phyloP scores from a whole-genome alignment of 2,329 filamentous ascomycete genomes.

The Penicillium verrucosum region DNA sequence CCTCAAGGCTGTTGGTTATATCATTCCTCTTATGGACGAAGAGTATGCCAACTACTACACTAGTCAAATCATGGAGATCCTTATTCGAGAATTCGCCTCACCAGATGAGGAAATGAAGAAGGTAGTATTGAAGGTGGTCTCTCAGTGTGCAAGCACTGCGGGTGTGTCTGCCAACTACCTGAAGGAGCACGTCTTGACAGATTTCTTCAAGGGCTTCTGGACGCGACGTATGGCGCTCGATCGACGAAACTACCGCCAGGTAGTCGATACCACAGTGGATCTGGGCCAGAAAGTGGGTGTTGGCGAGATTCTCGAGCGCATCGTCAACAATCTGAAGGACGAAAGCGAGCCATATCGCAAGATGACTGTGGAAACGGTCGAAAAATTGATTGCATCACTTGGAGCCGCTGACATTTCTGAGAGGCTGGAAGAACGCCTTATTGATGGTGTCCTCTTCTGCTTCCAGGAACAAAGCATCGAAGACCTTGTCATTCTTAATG shows the following conservation, averaged over 20 bases:
- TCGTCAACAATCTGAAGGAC: slow-evolving; percentile 94
- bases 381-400: slow-evolving; percentile 90
- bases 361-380: slow-evolving; percentile 97
- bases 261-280: slow-evolving; percentile 96
- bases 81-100: slow-evolving; percentile 91
- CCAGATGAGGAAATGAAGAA: slow-evolving; percentile 99
- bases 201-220: slow-evolving; percentile 99
- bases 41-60: slow-evolving; percentile 99
- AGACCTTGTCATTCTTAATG: slow-evolving; percentile 93
- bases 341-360: slow-evolving; percentile 97
- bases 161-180: slow-evolving; percentile 93
- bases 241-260: slow-evolving; percentile 95
- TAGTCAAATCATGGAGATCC: slow-evolving; percentile 96
- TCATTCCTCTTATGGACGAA: slow-evolving; percentile 98
- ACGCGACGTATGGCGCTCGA: slow-evolving; percentile 94
- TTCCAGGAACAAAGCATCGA: slow-evolving; percentile 99
- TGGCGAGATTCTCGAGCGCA: slow-evolving; percentile 86
- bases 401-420: slow-evolving; percentile 93
- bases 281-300: slow-evolving; percentile 97
- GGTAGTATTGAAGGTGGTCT: slow-evolving; percentile 94
- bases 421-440: slow-evolving; percentile 84
- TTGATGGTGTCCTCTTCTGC: slow-evolving; percentile 90
- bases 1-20: slow-evolving; percentile 94
- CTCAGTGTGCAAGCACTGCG: slow-evolving; percentile 89
- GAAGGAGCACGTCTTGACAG: slow-evolving; percentile 89